phyloP scores from a whole-genome alignment of 306 rosid species.

The Prunus persica region DNA sequence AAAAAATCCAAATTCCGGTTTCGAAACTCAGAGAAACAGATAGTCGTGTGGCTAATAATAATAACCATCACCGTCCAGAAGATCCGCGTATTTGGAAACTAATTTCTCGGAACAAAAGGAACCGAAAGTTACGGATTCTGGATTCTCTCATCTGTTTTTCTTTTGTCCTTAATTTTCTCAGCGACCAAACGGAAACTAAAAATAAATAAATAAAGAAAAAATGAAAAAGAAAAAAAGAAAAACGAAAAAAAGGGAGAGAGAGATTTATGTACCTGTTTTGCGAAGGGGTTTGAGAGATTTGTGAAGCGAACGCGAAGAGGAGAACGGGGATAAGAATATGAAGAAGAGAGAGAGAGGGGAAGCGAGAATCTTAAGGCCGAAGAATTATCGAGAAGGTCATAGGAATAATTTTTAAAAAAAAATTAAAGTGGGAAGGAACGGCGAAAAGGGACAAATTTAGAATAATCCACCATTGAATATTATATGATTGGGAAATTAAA shows the following conservation, averaged over 20 bases:
- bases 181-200: conserved; percentile 21
- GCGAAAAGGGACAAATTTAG: conserved; percentile 51
- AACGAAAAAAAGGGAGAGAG: neutral
- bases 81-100: neutral
- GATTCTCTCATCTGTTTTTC: neutral
- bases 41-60: neutral
- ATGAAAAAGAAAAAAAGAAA: no score
- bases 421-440: conserved; percentile 36
- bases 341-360: neutral
- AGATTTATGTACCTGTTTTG: conserved; percentile 28
- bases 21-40: neutral
- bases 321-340: conserved; percentile 5
- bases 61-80: neutral
- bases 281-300: neutral
- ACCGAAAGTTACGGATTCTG: conserved; percentile 1
- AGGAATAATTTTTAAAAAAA: conserved; percentile 4
- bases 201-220: neutral
- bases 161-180: conserved; percentile 1
- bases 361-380: conserved; percentile 47
- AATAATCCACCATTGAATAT: conserved; percentile 15
- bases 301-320: neutral
- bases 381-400: conserved; percentile 16
- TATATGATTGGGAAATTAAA: neutral
- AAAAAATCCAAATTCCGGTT: neutral
- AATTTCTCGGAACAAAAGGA: neutral